These are phyloP conservation scores for Stagonosporopsis rhizophila DNA, from an alignment of 2,329 filamentous ascomycete genomes.

Conservation along the genomic window DNA sequence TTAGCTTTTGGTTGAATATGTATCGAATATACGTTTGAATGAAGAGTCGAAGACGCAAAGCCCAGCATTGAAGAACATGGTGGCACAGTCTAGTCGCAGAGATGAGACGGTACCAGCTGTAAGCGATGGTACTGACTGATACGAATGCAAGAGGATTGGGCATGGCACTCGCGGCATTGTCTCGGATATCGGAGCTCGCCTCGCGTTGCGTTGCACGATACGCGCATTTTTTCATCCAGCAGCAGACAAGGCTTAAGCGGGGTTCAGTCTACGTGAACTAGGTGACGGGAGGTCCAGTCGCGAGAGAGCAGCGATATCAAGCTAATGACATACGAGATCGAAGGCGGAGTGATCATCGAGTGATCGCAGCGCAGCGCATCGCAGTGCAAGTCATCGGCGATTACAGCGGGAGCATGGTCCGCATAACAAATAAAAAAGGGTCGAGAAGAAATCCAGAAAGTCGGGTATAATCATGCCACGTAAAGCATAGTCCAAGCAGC, in stretches of 20 bases:
- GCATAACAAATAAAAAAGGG: conserved; percentile 26
- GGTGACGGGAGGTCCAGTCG: conserved; percentile 9
- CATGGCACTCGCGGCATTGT: not conserved
- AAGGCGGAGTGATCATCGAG: conserved; percentile 6
- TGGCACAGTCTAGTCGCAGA: conserved; percentile 11
- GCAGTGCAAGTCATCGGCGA: conserved; percentile 31
- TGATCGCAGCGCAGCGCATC: conserved; percentile 27
- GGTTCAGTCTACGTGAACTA: conserved; percentile 14
- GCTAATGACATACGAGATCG: conserved; percentile 10
- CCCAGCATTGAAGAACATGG: not conserved
- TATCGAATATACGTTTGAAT: not conserved
- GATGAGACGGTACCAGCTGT: not conserved
- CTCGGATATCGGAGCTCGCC: not conserved
- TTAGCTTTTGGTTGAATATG: conserved; percentile 6
- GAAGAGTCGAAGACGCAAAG: not conserved
- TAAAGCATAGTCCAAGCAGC: conserved; percentile 36
- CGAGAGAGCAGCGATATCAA: conserved; percentile 15
- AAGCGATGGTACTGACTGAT: not conserved
- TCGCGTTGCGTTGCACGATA: not conserved
- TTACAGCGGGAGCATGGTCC: conserved; percentile 11
- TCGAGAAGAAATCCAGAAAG: conserved; percentile 21
- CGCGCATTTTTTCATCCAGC: conserved; percentile 11
- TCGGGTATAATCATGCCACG: conserved; percentile 39
- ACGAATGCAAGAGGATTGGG: too few species aligned
- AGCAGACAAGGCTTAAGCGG: conserved; percentile 14